phyloP scores from a whole-genome alignment of 2,329 filamentous ascomycete genomes.

The Paramyrothecium sp. region DNA sequence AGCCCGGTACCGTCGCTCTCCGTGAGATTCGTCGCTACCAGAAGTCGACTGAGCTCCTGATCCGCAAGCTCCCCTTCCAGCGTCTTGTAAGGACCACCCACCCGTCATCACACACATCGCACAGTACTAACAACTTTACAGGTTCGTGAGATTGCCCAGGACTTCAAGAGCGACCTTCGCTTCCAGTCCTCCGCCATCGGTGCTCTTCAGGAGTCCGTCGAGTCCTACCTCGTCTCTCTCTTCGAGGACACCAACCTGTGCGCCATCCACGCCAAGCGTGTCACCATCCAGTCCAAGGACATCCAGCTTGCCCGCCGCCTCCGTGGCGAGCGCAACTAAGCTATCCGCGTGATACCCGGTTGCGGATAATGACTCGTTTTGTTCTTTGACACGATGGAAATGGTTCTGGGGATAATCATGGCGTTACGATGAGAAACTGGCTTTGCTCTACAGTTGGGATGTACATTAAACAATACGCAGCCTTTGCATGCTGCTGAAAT shows the following conservation, averaged over 20 bases:
- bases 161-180: conserved; percentile 92
- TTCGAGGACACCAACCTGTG: conserved; percentile 99
- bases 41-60: conserved; percentile 92
- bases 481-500: conserved; percentile 17
- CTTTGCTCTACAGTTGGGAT: conserved; percentile 37
- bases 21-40: conserved; percentile 99
- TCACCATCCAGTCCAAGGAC: conserved; percentile 96
- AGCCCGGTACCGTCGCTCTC: conserved; percentile 93
- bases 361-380: conserved; percentile 39
- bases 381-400: conserved; percentile 34
- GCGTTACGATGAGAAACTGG: conserved; percentile 41
- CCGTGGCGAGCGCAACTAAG: conserved; percentile 87
- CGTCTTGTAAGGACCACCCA: conserved; percentile 63
- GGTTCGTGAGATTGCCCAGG: conserved; percentile 92
- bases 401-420: conserved; percentile 41
- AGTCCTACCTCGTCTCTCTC: conserved; percentile 97
- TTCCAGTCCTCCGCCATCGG: conserved; percentile 99
- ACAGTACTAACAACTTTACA: conserved; percentile 22
- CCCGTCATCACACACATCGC: background rate
- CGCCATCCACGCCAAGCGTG: conserved; percentile 98
- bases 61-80: conserved; percentile 97
- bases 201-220: conserved; percentile 96
- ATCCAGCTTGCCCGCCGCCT: conserved; percentile 96
- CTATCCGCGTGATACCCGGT: conserved; percentile 16
- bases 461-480: conserved; percentile 37